A percentile compares a stretch with the other conserved stretches of the same genome.
These are phyloP conservation scores for Cladosporium sp. DNA, from an alignment of 2,329 filamentous ascomycete species.

Conservation along the genomic window DNA sequence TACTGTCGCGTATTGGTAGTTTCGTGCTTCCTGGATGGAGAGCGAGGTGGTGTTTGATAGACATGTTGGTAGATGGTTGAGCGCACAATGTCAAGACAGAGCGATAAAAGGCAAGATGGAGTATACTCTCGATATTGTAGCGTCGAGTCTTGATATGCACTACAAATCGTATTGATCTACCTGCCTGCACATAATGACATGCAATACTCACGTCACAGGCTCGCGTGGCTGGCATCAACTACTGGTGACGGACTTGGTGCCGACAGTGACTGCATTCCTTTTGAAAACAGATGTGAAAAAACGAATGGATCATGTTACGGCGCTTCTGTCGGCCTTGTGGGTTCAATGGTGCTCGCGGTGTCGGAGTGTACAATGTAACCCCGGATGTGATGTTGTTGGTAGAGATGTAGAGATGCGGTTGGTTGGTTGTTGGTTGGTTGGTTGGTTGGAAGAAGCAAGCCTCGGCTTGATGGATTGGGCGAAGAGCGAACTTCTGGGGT, in stretches of 20 bases:
- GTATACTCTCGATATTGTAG: too few species aligned
- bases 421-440: too few species aligned
- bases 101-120: neutral
- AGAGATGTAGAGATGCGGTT: neutral
- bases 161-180: neutral
- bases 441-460: neutral
- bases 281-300: neutral
- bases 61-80: neutral
- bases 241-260: neutral
- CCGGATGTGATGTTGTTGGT: neutral
- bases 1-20: constrained; percentile 42
- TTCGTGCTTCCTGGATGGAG: constrained; percentile 42
- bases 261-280: neutral
- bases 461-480: neutral
- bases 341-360: neutral
- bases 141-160: neutral
- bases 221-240: neutral
- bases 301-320: neutral
- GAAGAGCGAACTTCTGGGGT: neutral
- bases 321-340: neutral
- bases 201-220: constrained; percentile 16
- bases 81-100: neutral
- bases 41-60: constrained; percentile 42
- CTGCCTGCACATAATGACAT: neutral
- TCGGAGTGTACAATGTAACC: neutral